phyloP scores from a whole-genome alignment of 768 basidiomycete species.

The Coprinellus aureogranulatus region DNA sequence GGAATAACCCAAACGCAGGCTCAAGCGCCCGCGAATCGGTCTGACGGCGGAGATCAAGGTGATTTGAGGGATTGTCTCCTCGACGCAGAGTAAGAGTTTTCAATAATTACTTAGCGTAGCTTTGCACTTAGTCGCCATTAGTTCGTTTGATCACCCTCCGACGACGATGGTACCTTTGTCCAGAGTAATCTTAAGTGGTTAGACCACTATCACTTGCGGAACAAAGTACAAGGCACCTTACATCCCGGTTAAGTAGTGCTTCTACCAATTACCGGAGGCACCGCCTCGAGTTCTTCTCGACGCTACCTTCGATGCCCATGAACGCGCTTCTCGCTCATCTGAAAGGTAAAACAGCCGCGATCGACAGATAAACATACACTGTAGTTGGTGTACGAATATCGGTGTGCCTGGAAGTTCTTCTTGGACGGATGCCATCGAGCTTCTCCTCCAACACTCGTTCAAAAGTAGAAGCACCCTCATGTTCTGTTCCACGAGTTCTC shows the following conservation, averaged over 20 bases:
- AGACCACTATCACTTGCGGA: constrained; percentile 2
- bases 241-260: neutral
- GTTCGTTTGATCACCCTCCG: neutral
- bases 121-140: neutral
- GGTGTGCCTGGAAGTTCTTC: neutral
- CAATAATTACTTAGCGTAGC: neutral
- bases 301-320: neutral
- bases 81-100: neutral
- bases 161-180: neutral
- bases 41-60: neutral
- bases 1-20: too few relatives aligned
- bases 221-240: neutral
- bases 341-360: neutral
- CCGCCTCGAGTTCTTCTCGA: neutral
- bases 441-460: neutral
- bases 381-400: neutral
- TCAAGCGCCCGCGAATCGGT: too few relatives aligned
- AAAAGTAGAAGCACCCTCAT: too few relatives aligned
- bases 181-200: neutral
- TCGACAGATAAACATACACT: neutral
- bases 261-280: neutral
- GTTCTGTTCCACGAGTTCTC: neutral
- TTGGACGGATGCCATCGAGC: neutral
- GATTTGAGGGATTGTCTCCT: neutral
- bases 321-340: neutral